These are phyloP conservation scores for Penicillium sp. DNA, from an alignment of 2,329 filamentous ascomycete genomes.

Conservation along the genomic window DNA sequence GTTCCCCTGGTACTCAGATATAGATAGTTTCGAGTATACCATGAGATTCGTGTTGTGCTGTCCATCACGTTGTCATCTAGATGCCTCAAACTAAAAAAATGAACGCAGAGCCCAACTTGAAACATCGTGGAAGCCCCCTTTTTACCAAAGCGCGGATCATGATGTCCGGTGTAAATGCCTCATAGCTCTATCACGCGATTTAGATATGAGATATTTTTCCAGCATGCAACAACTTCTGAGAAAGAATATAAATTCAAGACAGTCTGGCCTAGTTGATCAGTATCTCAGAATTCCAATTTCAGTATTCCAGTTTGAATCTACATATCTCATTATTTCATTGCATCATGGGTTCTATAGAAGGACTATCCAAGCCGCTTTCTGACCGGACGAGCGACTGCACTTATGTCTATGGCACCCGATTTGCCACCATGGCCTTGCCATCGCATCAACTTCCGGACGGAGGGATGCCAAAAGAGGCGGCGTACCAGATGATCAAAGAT, in stretches of 20 bases:
- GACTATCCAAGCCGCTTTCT: not conserved
- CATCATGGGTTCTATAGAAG: constrained; percentile 5
- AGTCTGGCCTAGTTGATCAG: not conserved
- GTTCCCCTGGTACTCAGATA: not conserved
- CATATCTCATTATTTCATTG: not conserved
- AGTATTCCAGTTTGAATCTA: not conserved
- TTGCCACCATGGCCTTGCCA: constrained; percentile 10
- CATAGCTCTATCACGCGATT: not conserved
- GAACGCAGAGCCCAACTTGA: too few relatives aligned
- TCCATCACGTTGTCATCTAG: not conserved
- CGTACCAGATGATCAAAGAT: constrained; percentile 64
- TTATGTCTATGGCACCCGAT: constrained; percentile 14
- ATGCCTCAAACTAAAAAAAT: not conserved
- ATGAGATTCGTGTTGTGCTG: not conserved
- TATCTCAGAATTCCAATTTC: not conserved
- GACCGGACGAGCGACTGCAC: not conserved
- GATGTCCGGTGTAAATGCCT: constrained; percentile 6
- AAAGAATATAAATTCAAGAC: not conserved
- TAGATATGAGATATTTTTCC: constrained; percentile 3
- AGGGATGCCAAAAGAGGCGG: constrained; percentile 78
- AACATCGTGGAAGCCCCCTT: not conserved
- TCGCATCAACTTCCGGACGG: constrained; percentile 53
- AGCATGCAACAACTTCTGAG: not conserved
- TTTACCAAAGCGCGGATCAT: not conserved
- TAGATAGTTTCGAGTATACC: not conserved